Evolutionary conservation across 2,329 filamentous ascomycete genomes (phyloP).

Genomic region (Coniella lustricola): DNA sequence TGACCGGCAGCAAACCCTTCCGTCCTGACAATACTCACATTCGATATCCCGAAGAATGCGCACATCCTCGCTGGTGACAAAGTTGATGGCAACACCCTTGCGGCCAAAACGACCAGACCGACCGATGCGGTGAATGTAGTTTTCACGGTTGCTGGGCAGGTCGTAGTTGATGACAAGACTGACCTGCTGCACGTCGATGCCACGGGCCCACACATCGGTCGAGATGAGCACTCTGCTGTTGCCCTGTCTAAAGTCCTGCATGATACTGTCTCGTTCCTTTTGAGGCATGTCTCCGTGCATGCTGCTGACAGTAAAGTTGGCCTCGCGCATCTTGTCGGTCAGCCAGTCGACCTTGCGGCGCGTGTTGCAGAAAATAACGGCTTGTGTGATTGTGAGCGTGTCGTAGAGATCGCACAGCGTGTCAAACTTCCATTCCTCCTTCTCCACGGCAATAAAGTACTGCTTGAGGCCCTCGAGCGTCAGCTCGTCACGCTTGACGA

Average conservation of each 20-base stretch:
- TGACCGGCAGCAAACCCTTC: background rate
- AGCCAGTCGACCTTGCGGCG: slow-evolving; percentile 99
- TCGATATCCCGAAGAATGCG: slow-evolving; percentile 99
- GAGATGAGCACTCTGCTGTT: slow-evolving; percentile 98
- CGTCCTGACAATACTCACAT: slow-evolving; percentile 38
- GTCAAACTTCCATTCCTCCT: slow-evolving; percentile 99
- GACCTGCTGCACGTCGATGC: slow-evolving; percentile 99
- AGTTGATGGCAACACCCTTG: slow-evolving; percentile 99
- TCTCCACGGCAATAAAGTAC: slow-evolving; percentile 99
- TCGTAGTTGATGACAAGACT: slow-evolving; percentile 99
- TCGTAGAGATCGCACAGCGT: slow-evolving; percentile 98
- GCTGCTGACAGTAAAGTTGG: slow-evolving; percentile 98
- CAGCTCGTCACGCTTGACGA: slow-evolving; percentile 99
- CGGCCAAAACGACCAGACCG: slow-evolving; percentile 99
- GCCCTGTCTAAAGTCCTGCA: slow-evolving; percentile 99
- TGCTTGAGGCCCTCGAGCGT: slow-evolving; percentile 99
- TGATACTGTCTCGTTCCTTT: slow-evolving; percentile 94
- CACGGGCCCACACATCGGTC: slow-evolving; percentile 95
- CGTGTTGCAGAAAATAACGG: slow-evolving; percentile 99
- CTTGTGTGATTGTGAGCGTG: slow-evolving; percentile 98
- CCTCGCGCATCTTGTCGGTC: slow-evolving; percentile 95
- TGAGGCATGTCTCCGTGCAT: slow-evolving; percentile 99
- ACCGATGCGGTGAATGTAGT: slow-evolving; percentile 99
- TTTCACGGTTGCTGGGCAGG: slow-evolving; percentile 96
- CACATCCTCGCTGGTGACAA: slow-evolving; percentile 97